These are phyloP conservation scores for Colletotrichum phormii DNA, from an alignment of 2,329 filamentous ascomycete species.

Conservation along the genomic window DNA sequence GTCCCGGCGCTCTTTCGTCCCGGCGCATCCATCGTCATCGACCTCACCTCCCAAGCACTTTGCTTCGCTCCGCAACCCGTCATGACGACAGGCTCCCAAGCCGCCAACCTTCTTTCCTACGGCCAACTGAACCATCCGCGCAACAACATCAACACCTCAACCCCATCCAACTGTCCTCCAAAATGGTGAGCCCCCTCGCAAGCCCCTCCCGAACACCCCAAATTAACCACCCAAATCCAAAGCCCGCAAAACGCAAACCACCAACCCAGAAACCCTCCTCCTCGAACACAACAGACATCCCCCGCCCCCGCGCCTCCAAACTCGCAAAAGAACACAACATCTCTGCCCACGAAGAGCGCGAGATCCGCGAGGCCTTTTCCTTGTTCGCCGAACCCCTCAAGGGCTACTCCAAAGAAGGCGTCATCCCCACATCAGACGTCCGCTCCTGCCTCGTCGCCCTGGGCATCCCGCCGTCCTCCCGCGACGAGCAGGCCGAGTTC, in stretches of 20 bases:
- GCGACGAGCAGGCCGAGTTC: slow-evolving; percentile 80
- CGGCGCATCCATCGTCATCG: slow-evolving; percentile 22
- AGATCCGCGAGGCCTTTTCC: slow-evolving; percentile 90
- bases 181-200: slow-evolving; percentile 1
- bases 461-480: slow-evolving; percentile 74
- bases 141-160: not conserved
- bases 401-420: slow-evolving; percentile 70
- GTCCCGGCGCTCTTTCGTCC: not conserved
- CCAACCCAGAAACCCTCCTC: slow-evolving; percentile 39
- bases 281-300: slow-evolving; percentile 42
- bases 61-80: not conserved
- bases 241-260: slow-evolving; percentile 66
- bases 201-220: not conserved
- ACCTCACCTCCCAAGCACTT: not conserved
- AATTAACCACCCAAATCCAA: slow-evolving; percentile 41
- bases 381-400: slow-evolving; percentile 81
- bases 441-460: slow-evolving; percentile 83
- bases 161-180: not conserved
- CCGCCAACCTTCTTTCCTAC: too few species aligned
- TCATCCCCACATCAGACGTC: slow-evolving; percentile 75
- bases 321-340: slow-evolving; percentile 94
- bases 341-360: slow-evolving; percentile 83
- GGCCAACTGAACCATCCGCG: not conserved
- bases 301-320: slow-evolving; percentile 76
- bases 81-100: not conserved